A percentile compares a stretch with the other conserved stretches of the same genome.
These are phyloP conservation scores for Trichaptum fuscoviolaceum DNA, from an alignment of 768 basidiomycete species.

Conservation along the genomic window DNA sequence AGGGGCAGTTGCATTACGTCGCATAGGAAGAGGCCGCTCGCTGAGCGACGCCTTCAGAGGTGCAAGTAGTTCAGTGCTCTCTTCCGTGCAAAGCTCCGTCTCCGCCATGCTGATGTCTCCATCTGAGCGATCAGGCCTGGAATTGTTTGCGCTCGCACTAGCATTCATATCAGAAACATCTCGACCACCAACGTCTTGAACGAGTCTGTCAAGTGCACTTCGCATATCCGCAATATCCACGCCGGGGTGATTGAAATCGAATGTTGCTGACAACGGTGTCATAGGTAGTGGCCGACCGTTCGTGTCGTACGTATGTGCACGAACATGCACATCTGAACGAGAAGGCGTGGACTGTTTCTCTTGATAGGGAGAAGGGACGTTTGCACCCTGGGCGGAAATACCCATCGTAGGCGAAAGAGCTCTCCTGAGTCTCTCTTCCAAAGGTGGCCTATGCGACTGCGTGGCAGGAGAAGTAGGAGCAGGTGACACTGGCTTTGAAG, in stretches of 20 bases:
- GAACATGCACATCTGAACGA: slow-evolving; percentile 21
- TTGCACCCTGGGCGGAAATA: slow-evolving; percentile 18
- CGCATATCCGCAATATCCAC: slow-evolving; percentile 50
- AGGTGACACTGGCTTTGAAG: slow-evolving; percentile 8
- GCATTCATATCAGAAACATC: slow-evolving; percentile 11
- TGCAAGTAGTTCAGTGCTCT: slow-evolving; percentile 5
- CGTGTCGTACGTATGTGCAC: slow-evolving; percentile 21
- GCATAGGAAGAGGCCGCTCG: slow-evolving; percentile 28
- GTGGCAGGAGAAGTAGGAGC: slow-evolving; percentile 3
- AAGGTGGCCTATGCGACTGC: not conserved
- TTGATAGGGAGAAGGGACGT: slow-evolving; percentile 21
- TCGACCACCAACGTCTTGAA: slow-evolving; percentile 60
- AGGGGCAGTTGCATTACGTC: slow-evolving; percentile 51
- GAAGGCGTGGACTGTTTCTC: slow-evolving; percentile 28
- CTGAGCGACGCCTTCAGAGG: not conserved
- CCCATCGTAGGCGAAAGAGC: slow-evolving; percentile 20
- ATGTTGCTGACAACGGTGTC: slow-evolving; percentile 15
- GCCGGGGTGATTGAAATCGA: slow-evolving; percentile 13
- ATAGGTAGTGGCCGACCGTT: slow-evolving; percentile 1
- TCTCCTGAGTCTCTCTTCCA: not conserved
- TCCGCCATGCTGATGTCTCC: slow-evolving; percentile 2
- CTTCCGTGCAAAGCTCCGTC: slow-evolving; percentile 6
- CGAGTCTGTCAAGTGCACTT: slow-evolving; percentile 65
- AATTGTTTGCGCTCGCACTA: not conserved
- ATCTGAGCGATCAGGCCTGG: not conserved